Percentiles rank a stretch among this genome's conserved stretches.
Evolutionary conservation across 306 rosid genomes (phyloP).

Genomic region (Cajanus cajan): DNA sequence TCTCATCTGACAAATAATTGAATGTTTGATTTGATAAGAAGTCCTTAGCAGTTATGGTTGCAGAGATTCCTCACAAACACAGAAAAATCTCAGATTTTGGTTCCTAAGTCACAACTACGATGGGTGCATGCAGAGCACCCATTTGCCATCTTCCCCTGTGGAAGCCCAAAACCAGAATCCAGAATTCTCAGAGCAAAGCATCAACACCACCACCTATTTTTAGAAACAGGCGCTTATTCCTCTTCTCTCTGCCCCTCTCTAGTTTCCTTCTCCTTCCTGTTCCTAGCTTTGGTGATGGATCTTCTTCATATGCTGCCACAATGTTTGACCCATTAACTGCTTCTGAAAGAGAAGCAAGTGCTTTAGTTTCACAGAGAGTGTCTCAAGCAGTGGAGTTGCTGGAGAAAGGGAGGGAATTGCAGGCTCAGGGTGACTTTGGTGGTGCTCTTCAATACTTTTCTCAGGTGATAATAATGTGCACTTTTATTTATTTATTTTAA

Average conservation of each 20-base stretch:
- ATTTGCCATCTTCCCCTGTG: conserved; percentile 36
- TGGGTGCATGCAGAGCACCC: conserved; percentile 50
- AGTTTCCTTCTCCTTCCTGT: conserved; percentile 45
- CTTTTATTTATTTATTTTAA: not conserved
- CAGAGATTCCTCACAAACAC: not conserved
- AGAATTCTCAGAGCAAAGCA: conserved; percentile 17
- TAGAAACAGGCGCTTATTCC: conserved; percentile 51
- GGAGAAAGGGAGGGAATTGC: conserved; percentile 75
- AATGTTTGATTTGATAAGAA: not conserved
- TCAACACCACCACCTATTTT: conserved; percentile 22
- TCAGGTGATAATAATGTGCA: conserved; percentile 34
- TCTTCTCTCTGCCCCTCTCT: conserved; percentile 54
- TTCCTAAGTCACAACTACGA: conserved; percentile 38
- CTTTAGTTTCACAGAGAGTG: conserved; percentile 47
- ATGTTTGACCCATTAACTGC: conserved; percentile 55
- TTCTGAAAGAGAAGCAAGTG: conserved; percentile 57
- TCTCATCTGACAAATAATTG: not conserved
- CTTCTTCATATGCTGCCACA: conserved; percentile 36
- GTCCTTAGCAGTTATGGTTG: conserved; percentile 1
- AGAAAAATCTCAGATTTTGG: not conserved
- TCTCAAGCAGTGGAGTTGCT: conserved; percentile 62
- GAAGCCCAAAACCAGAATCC: conserved; percentile 17
- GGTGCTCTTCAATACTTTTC: conserved; percentile 68
- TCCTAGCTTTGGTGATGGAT: conserved; percentile 20
- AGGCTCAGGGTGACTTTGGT: conserved; percentile 64